Evolutionary conservation across 352 stramenopile genomes (phyloP), one percentile per base, ranked within the genome.

Genomic region (Discostella stelligera): DNA sequence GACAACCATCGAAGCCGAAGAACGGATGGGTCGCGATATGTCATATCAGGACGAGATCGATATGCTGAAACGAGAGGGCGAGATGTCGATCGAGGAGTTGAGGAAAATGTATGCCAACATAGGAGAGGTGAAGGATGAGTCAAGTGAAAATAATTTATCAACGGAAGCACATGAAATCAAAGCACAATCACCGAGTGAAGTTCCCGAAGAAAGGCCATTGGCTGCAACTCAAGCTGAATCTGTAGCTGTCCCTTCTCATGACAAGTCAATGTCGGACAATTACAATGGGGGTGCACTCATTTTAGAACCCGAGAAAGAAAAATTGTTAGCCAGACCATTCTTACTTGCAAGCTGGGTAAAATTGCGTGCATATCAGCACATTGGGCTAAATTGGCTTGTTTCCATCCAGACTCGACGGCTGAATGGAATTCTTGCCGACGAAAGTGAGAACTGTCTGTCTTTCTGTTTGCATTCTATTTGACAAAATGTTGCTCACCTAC

Each of bases 391-490:
- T 78, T 99, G 97, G 97, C 93, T 99, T 2, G 92, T 98, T 25
- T 98, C 95, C n/a, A 93, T 99, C 72, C 97, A 98, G 60, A 94
- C 97, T 32, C 92, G 97, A 65, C 90, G 96, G 37, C 94, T 99
- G 46, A 99, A 99, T 82, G 97, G 97, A 8, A 99, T 99, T 66
- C 89, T 99, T 7, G 97, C 97, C 0, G 97, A 99, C 83, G 96
- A 99, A 82, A 97, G n/a, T n/a, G n/a, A n/a, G n/a, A n/a, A n/a
- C n/a, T n/a, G n/a, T n/a, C n/a, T n/a, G n/a, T n/a, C n/a, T n/a
- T n/a, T n/a, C n/a, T n/a, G n/a, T n/a, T n/a, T n/a, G n/a, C n/a
- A n/a, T n/a, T n/a, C n/a, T n/a, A n/a, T n/a, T n/a, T n/a, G n/a
- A n/a, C n/a, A n/a, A n/a, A n/a, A n/a, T n/a, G n/a, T n/a, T n/a